These are phyloP conservation scores for Tillandsia leiboldiana DNA, from an alignment of 176 grass and related monocot genomes.

Conservation along the genomic window DNA sequence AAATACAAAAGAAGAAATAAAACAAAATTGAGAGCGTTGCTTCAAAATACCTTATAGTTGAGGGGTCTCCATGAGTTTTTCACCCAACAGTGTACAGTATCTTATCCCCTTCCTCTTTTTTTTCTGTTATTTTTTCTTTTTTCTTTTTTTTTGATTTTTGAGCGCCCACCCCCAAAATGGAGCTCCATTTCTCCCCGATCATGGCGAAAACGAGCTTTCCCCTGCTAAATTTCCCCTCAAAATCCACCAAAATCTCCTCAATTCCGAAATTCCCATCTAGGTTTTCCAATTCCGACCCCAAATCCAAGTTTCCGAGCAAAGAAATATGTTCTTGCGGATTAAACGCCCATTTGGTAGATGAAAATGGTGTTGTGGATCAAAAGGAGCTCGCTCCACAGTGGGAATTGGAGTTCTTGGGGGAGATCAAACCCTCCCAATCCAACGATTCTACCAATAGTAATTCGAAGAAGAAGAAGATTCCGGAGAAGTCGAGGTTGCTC, in stretches of 20 bases:
- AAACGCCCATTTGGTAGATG: background rate
- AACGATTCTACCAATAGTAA: background rate
- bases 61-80: no score
- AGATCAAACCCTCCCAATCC: slow-evolving; percentile 11
- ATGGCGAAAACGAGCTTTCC: slow-evolving; percentile 18
- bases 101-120: no score
- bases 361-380: slow-evolving; percentile 11
- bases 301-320: background rate
- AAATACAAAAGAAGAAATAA: no score
- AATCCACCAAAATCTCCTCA: slow-evolving; percentile 8
- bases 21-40: no score
- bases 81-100: no score
- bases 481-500: slow-evolving; percentile 17
- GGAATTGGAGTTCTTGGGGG: slow-evolving; percentile 35
- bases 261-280: background rate
- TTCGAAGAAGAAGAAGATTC: slow-evolving; percentile 7
- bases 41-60: no score
- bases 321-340: slow-evolving; percentile 20
- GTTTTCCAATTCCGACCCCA: slow-evolving; percentile 14
- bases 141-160: no score
- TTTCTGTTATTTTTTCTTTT: no score
- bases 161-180: slow-evolving; percentile 5
- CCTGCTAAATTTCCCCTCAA: slow-evolving; percentile 17
- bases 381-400: slow-evolving; percentile 19
- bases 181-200: slow-evolving; percentile 15